These are phyloP conservation scores for Scutellospora calospora DNA, from an alignment of 371 early-diverging fungal genomes.

Conservation along the genomic window DNA sequence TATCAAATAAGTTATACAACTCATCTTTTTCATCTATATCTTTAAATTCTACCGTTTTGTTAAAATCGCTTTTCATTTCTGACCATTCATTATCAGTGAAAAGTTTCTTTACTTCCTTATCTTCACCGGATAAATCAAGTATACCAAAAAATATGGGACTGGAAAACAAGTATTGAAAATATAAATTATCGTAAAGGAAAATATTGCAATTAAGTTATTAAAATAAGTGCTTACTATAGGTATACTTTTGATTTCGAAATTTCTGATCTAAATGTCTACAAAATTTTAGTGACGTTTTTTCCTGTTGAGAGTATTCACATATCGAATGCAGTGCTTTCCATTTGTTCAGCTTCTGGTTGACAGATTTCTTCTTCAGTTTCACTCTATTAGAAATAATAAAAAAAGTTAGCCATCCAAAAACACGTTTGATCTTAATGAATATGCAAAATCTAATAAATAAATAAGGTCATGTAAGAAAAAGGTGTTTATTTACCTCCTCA, in stretches of 20 bases:
- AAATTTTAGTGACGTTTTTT: constrained; percentile 18
- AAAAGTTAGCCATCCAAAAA: background rate
- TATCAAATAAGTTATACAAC: constrained; percentile 27
- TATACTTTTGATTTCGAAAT: constrained; percentile 32
- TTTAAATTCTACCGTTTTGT: background rate
- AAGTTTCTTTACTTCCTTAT: background rate
- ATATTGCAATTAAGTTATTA: background rate
- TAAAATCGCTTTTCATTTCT: constrained; percentile 32
- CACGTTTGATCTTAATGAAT: background rate
- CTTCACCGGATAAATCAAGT: constrained; percentile 28
- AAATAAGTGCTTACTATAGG: background rate
- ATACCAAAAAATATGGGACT: constrained; percentile 38
- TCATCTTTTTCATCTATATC: background rate
- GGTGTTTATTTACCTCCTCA: background rate
- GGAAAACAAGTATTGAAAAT: background rate
- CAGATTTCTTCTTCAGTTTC: background rate
- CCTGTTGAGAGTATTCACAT: constrained; percentile 32
- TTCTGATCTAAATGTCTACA: background rate
- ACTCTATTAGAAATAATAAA: background rate
- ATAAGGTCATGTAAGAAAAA: no score
- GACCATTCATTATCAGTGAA: constrained; percentile 35
- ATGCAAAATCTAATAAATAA: background rate
- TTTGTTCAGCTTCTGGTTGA: background rate
- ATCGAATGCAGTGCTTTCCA: background rate
- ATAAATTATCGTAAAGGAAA: background rate